Evolutionary conservation across 75 land plant genomes (phyloP).

Genomic region (Sequoia sempervirens): DNA sequence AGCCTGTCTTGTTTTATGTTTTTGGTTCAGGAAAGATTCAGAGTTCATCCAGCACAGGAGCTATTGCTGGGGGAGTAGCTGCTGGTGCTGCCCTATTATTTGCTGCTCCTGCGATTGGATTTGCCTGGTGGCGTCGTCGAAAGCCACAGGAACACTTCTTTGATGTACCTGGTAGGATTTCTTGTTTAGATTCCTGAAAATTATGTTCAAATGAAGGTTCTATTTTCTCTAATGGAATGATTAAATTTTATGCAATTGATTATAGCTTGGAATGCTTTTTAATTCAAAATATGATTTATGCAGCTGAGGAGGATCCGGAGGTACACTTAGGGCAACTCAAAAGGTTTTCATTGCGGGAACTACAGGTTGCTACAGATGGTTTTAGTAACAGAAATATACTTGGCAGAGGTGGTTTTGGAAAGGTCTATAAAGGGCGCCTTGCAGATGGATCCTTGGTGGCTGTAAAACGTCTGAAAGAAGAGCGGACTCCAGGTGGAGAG

Average conservation of each 20-base stretch:
- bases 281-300: constrained; percentile 9
- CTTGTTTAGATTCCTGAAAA: background rate
- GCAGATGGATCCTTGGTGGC: constrained; percentile 70
- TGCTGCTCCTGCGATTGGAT: constrained; percentile 86
- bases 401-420: constrained; percentile 71
- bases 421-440: constrained; percentile 69
- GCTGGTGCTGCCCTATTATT: constrained; percentile 90
- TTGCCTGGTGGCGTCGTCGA: constrained; percentile 87
- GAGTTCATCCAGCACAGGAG: constrained; percentile 60
- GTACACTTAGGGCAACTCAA: constrained; percentile 72
- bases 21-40: constrained; percentile 4
- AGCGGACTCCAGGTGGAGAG: constrained; percentile 71
- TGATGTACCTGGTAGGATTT: constrained; percentile 78
- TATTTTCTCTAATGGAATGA: background rate
- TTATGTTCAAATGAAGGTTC: background rate
- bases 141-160: constrained; percentile 83
- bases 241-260: background rate
- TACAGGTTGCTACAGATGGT: constrained; percentile 69
- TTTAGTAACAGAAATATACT: constrained; percentile 61
- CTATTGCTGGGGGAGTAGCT: constrained; percentile 90
- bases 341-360: constrained; percentile 60
- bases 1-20: background rate
- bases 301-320: constrained; percentile 80
- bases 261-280: background rate
- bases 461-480: constrained; percentile 65